Percentiles rank a stretch among this genome's conserved stretches.
Conservation (phyloP, 78 protist species). For the Emiliania huxleyi region DNA sequence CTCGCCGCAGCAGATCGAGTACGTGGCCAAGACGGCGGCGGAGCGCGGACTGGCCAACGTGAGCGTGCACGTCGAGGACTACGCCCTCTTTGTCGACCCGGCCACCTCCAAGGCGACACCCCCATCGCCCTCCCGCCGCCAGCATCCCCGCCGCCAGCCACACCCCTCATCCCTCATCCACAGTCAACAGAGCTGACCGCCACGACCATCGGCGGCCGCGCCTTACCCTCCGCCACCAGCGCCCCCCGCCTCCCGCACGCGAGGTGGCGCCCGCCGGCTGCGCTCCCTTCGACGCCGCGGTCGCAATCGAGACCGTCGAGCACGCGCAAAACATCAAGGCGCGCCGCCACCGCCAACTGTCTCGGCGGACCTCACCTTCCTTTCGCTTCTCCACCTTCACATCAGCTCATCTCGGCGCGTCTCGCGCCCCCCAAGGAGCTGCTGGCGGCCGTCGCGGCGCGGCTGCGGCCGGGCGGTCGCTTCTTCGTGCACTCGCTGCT, state of each 20-base stretch:
- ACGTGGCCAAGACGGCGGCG: background rate
- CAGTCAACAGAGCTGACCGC: no score
- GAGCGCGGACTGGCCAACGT: background rate
- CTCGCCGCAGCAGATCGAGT: background rate
- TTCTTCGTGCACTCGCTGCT: background rate
- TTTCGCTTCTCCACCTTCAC: no score
- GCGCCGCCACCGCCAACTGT: no score
- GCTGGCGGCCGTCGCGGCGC: background rate
- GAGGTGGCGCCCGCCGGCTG: background rate
- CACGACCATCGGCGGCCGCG: no score
- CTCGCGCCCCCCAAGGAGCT: no score
- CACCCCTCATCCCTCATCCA: no score
- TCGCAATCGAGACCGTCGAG: background rate
- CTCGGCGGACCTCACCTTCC: no score
- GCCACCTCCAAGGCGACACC: background rate
- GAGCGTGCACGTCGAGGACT: background rate
- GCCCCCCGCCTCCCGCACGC: no score
- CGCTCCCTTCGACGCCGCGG: background rate
- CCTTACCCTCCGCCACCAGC: no score
- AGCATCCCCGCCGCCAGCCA: no score
- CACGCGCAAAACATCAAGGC: background rate
- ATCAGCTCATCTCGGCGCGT: no score
- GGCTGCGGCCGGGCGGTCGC: background rate
- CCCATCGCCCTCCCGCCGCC: no score
- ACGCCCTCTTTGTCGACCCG: background rate